These are phyloP conservation scores for Colletotrichum tropicicola DNA, from an alignment of 2,329 filamentous ascomycete species.

Conservation along the genomic window DNA sequence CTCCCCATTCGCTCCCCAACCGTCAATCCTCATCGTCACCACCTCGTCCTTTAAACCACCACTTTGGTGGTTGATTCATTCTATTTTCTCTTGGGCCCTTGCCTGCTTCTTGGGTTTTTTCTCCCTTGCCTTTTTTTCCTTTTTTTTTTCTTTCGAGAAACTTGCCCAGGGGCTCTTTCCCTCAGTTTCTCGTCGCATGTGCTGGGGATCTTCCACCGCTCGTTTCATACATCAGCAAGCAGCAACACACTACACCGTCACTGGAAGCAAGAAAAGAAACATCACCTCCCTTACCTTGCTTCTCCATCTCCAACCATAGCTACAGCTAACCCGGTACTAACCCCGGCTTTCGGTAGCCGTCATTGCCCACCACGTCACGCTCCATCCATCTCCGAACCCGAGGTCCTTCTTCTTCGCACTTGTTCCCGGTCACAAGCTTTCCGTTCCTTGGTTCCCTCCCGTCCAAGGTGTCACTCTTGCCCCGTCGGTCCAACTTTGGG, in stretches of 20 bases:
- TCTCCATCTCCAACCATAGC: not conserved
- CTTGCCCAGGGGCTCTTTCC: not conserved
- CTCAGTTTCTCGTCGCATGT: not conserved
- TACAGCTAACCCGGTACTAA: slow-evolving; percentile 17
- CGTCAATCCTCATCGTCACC: slow-evolving; percentile 16
- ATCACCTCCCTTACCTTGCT: not conserved
- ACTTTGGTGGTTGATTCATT: not conserved
- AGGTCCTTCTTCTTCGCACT: slow-evolving; percentile 13
- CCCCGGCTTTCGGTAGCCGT: slow-evolving; percentile 24
- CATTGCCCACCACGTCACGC: slow-evolving; percentile 15
- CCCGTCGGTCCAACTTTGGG: not conserved
- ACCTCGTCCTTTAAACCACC: slow-evolving; percentile 4
- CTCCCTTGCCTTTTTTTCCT: not conserved
- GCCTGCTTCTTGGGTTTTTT: too few relatives aligned
- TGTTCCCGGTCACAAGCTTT: slow-evolving; percentile 27
- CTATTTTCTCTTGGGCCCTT: not conserved
- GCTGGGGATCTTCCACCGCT: not conserved
- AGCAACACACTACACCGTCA: not conserved
- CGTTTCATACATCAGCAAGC: slow-evolving; percentile 1
- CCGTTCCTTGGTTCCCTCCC: slow-evolving; percentile 26
- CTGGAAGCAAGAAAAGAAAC: not conserved
- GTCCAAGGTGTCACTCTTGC: slow-evolving; percentile 1
- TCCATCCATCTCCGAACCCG: slow-evolving; percentile 16
- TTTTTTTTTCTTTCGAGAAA: not conserved
- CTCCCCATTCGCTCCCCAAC: not conserved